These are phyloP conservation scores for Pichia scutulata DNA, from an alignment of 805 yeast genomes.

Conservation along the genomic window DNA sequence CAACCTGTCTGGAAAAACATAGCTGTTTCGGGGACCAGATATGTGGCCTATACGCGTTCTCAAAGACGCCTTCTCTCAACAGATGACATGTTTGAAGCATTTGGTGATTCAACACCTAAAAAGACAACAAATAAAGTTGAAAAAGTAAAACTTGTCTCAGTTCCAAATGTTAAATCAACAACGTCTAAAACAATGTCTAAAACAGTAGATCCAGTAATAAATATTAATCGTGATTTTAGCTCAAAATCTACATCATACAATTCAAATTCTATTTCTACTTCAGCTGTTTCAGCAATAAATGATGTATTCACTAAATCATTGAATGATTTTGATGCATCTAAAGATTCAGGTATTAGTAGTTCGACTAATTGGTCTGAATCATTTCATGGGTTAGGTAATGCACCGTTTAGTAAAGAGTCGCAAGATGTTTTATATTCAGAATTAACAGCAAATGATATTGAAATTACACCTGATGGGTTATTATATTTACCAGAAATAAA, in stretches of 20 bases:
- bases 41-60: neutral
- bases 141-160: neutral
- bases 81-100: constrained; percentile 25
- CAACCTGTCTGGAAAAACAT: neutral
- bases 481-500: constrained; percentile 91
- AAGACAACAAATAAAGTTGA: neutral
- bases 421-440: constrained; percentile 55
- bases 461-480: constrained; percentile 92
- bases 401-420: constrained; percentile 60
- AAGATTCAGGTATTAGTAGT: constrained; percentile 13
- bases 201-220: constrained; percentile 20
- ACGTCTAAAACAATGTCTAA: neutral
- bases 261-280: neutral
- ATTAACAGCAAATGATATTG: constrained; percentile 67
- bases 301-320: constrained; percentile 17
- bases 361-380: constrained; percentile 75
- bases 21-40: neutral
- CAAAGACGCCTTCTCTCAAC: constrained; percentile 5
- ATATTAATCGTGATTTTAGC: constrained; percentile 13
- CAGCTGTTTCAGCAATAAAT: constrained; percentile 13
- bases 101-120: constrained; percentile 11
- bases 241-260: neutral
- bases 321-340: constrained; percentile 14
- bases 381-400: constrained; percentile 76
- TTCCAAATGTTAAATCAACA: neutral